These are phyloP conservation scores for Penicillium bialowiezense DNA, from an alignment of 495 filamentous ascomycete genomes.

Conservation along the genomic window DNA sequence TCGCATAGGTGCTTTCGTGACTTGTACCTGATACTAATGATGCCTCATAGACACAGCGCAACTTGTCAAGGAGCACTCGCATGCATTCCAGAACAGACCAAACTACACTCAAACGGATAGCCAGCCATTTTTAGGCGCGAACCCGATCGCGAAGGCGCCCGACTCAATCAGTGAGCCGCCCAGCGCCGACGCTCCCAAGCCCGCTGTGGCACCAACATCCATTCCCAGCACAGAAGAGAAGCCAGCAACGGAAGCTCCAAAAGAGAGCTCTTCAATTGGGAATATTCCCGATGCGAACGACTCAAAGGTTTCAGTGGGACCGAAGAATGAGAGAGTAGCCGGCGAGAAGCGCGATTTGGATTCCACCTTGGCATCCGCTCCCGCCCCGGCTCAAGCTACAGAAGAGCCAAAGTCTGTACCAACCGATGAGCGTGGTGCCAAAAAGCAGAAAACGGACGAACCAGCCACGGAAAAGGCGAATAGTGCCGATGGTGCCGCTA, in stretches of 20 bases:
- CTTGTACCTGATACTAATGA: slow-evolving; percentile 17
- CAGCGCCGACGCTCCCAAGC: not conserved
- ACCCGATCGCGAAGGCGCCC: slow-evolving; percentile 12
- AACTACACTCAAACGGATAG: slow-evolving; percentile 19
- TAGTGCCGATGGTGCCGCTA: slow-evolving; percentile 6
- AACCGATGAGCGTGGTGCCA: slow-evolving; percentile 16
- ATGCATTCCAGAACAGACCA: slow-evolving; percentile 15
- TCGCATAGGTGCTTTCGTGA: not conserved
- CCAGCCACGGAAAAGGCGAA: slow-evolving; percentile 12
- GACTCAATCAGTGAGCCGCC: not conserved
- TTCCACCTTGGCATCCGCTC: slow-evolving; percentile 6
- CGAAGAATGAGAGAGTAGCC: slow-evolving; percentile 12
- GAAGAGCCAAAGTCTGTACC: slow-evolving; percentile 15
- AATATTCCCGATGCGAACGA: not conserved
- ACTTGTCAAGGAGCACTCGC: slow-evolving; percentile 9
- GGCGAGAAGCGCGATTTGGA: slow-evolving; percentile 36
- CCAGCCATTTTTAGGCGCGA: slow-evolving; percentile 2
- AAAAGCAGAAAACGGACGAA: slow-evolving; percentile 31
- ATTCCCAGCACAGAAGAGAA: not conserved
- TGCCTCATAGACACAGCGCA: slow-evolving; percentile 10
- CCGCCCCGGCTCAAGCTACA: slow-evolving; percentile 1
- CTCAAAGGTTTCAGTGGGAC: slow-evolving; percentile 1
- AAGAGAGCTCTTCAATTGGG: not conserved
- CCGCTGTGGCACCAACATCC: not conserved
- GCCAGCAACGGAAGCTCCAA: not conserved